Base-by-base conservation (phyloP, 441 rosid species). In the Raphanus hybrid region DNA sequence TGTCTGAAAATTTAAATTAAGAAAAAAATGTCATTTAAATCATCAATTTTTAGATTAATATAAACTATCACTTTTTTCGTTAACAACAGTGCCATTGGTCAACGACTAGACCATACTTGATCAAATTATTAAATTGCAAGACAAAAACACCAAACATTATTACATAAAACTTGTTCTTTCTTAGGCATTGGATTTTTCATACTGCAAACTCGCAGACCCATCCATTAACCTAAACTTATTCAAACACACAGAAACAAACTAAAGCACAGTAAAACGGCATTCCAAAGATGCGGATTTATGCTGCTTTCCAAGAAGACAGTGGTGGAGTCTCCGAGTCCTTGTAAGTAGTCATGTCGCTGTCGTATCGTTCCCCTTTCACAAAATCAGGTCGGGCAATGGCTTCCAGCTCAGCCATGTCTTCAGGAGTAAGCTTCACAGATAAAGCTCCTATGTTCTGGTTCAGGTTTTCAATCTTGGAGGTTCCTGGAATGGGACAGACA, bases 401-500 rank as follows among this genome's bases (percentile, higher is more conserved):
- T 71, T 91, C 93, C 0, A 91, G 89, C 76, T 87, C 87, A 29
- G 84, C 72, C 86, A 89, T 87, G 34, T 91, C 91, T 69, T 88
- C 87, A 0, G 70, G 73, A 32, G 86, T 78, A 8, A 91, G 81
- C 64, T 85, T 84, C 18, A 89, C 81, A 0, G 87, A 88, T 62
- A 88, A 73, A 61, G 90, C 90, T 61, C 59, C 73, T 11, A 78
- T 73, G 69, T 78, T 78, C 59, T 78, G 77, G 1, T 73, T 67
- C 5, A 78, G 4, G 65, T 78, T 72, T 26, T 72, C 70, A 1
- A 78, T 73, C 77, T 67, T 78, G 0, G 81, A 50, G 1, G 82
- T 78, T 20, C 73, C 68, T 14, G 76, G 76, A 50, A 71, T 71
- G 75, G 64, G 91, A 18, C 89, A 85, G 0, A 86, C 90, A 70